These are phyloP conservation scores for Penicillium taxi DNA, from an alignment of 495 filamentous ascomycete species.

Conservation along the genomic window DNA sequence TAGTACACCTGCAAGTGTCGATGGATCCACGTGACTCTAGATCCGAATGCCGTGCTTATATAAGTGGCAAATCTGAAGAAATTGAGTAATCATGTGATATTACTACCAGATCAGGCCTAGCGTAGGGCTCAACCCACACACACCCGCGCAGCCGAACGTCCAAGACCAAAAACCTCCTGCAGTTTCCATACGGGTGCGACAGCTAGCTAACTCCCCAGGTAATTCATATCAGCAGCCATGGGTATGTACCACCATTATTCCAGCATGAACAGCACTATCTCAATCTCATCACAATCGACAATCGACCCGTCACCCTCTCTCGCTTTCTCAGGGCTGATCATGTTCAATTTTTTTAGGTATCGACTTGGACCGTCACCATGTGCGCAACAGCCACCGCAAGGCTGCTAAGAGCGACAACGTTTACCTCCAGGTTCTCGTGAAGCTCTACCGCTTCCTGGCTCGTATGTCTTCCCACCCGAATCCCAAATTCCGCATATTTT, in stretches of 20 bases:
- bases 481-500: slow-evolving; percentile 6
- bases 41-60: too few species aligned
- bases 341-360: slow-evolving; percentile 41
- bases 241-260: slow-evolving; percentile 28
- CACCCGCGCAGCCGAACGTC: slow-evolving; percentile 38
- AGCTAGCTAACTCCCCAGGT: slow-evolving; percentile 40
- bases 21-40: too few species aligned
- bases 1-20: too few species aligned
- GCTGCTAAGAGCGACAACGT: slow-evolving; percentile 97
- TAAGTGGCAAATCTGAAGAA: too few species aligned
- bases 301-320: neutral
- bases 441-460: slow-evolving; percentile 97
- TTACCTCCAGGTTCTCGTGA: slow-evolving; percentile 94
- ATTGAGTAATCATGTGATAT: neutral
- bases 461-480: slow-evolving; percentile 53
- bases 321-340: slow-evolving; percentile 3
- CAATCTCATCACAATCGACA: neutral
- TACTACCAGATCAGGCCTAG: slow-evolving; percentile 23
- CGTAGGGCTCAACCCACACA: slow-evolving; percentile 46
- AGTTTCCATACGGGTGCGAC: slow-evolving; percentile 38
- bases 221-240: slow-evolving; percentile 43
- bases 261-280: neutral
- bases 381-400: slow-evolving; percentile 80
- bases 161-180: slow-evolving; percentile 38
- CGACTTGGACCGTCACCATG: slow-evolving; percentile 73